Base-by-base conservation (phyloP, 306 rosid species). In the Mimosa pudica region DNA sequence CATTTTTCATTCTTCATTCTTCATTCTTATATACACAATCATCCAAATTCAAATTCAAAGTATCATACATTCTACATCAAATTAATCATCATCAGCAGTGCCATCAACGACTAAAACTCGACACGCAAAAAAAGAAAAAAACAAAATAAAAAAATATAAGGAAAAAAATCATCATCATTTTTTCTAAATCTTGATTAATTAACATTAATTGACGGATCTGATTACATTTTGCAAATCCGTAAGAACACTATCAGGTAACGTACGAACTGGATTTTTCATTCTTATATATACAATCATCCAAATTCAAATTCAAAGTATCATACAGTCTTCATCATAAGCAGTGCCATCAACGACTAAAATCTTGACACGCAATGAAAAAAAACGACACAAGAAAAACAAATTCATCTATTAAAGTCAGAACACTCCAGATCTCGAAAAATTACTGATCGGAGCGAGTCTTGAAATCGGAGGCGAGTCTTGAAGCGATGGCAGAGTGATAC, bases 401-500 rank as follows among this genome's bases (percentile, higher is more conserved):
- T 44, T n/a, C 4, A 44, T 18, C 35, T 41, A 9, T 3, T 1
- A 30, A 52, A 17, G 12, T 6, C 6, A 32, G 17, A 24, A 10
- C 0, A 10, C 0, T 14, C 73, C 76, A 30, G 52, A 63, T 64
- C 75, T 77, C 81, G 77, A 51, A 4, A 73, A 16, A 42, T 84
- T 79, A 89, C 24, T 0, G 78, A 83, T 89, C 92, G 83, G 86
- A 85, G 48, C 77, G 70, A 35, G 49, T 79, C 32, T 89, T 87
- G 85, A 92, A 89, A 68, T 94, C 97, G 7, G 93, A 82, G 72
- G 98, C 98, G 69, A 94, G 97, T 18, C 98, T 82, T 63, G 91
- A 85, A 62, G 98, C 98, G 86, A 94, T 94, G 14, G 98, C 94
- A 20, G 97, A 92, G 90, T 92, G 97, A 64, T 94, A 94, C 98